Evolutionary conservation across 2,329 filamentous ascomycete genomes (phyloP), one percentile per base, ranked within the genome.

Genomic region (Orbilia oligospora): DNA sequence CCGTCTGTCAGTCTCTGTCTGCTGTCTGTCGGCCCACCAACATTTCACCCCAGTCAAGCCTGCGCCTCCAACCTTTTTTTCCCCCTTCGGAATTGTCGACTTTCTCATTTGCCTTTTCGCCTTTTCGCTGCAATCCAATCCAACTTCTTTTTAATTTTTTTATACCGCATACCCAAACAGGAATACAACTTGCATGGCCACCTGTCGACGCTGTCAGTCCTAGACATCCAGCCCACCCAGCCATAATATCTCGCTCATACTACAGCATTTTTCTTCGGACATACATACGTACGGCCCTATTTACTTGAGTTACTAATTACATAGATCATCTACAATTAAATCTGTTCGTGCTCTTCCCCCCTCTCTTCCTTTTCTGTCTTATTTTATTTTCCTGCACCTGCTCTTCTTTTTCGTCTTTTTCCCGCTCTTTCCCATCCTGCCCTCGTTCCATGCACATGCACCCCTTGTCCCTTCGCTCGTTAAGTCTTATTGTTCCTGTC

Each of bases 191-290:
- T 65, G 75, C 75, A 68, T 72, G 58, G 41, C 41, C 51, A 27
- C 38, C 30, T 38, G 68, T 78, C 75, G 61, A 72, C 75, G 64
- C 64, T 64, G 64, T 71, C 51, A 24, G 36, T 33, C 55, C 65
- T 51, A 69, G 68, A 72, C 68, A 70, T 49, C 67, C 73, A 67
- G 58, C 67, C 61, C 73, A 49, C 63, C 68, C 24, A 30, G 67
- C 68, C 53, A 56, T 63, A 78, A 48, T 78, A 78, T 78, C 75
- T 78, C 75, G 68, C 75, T 64, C 75, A 78, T 78, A 68, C 75
- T 71, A 63, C 75, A 78, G 68, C 75, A 71, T 69, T 72, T 78
- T 65, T 78, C 58, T 38, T 58, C 38, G 58, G 55, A 27, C 27
- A 30, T 5, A 38, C 67, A 61, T 76, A 67, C 67, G 51, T 16